Base-by-base conservation (phyloP, 2,329 filamentous ascomycete species). In the Didymella keratinophila region DNA sequence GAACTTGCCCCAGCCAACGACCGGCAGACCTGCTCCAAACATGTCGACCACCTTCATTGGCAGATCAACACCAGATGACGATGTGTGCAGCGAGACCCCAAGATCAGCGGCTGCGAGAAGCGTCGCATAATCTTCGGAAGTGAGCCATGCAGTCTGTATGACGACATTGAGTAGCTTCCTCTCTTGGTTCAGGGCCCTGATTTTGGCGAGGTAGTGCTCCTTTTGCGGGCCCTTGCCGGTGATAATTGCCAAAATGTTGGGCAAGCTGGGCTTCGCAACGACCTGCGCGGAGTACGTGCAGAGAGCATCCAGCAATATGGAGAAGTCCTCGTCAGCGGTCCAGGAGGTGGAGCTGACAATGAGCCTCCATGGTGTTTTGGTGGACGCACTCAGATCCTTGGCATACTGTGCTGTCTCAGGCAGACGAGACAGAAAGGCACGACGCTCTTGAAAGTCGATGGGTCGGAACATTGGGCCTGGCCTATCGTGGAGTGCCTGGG, bases 11-110 rank as follows among this genome's bases (percentile, higher is more conserved):
- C 95, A 98, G 4, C 93, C 94, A 0, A 89, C 88, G 0, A 99
- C 95, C 0, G 95, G 95, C 27, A 99, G 80, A 0, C 94, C 95
- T 0, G 93, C 90, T 2, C 95, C 95, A 75, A 99, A 98, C 93
- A 99, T 97, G 75, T 99, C 95, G 14, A 99, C 93, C 1, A 99
- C 93, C 79, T 99, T 99, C 95, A 99, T 99, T 0, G 95, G 95
- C 20, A 99, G 81, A 77, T 99, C 95, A 0, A 99, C 93, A 1
- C 95, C 95, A 2, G 92, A 97, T 65, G 91, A 96, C 14, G 93
- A 97, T 64, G 87, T 97, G 79, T 99, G 95, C 25, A 99, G 81
- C 56, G 92, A 96, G 23, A 99, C 87, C 10, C 95, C 95, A 0
- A 99, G 81, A 69, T 97, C 94, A 3, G 95, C 93, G 43, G 89